A percentile compares a stretch with the other conserved stretches of the same genome.
These are phyloP conservation scores for Venturia oleaginea DNA, from an alignment of 2,329 filamentous ascomycete species.

Conservation along the genomic window DNA sequence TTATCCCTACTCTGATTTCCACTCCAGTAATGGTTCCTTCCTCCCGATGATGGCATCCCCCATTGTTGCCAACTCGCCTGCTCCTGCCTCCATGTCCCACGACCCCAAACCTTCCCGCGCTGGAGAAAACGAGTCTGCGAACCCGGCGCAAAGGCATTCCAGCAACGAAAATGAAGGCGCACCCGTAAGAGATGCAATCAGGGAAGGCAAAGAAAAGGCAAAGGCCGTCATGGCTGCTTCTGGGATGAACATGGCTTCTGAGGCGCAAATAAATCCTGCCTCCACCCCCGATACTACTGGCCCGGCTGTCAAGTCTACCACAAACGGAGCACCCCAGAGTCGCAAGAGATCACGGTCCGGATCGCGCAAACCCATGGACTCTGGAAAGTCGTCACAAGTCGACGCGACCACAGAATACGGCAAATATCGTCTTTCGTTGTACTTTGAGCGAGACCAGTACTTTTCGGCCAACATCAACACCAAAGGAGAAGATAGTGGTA, in stretches of 20 bases:
- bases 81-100: background rate
- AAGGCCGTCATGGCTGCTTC: constrained; percentile 50
- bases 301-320: constrained; percentile 29
- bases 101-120: background rate
- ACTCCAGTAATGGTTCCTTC: constrained; percentile 1
- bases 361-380: constrained; percentile 31
- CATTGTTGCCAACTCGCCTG: constrained; percentile 6
- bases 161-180: background rate
- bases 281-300: constrained; percentile 18
- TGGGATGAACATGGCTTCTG: constrained; percentile 29
- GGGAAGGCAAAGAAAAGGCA: constrained; percentile 51
- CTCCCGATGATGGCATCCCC: constrained; percentile 1
- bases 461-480: constrained; percentile 46
- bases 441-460: constrained; percentile 54
- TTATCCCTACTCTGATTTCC: background rate
- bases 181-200: constrained; percentile 35
- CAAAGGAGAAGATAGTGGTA: constrained; percentile 32
- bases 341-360: constrained; percentile 53
- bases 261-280: constrained; percentile 17
- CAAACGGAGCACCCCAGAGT: constrained; percentile 32
- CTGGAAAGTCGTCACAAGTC: constrained; percentile 1
- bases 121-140: background rate
- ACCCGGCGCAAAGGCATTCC: background rate
- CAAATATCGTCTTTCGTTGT: constrained; percentile 50
- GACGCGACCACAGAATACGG: constrained; percentile 17